These are phyloP conservation scores for Ophiostoma montium DNA, from an alignment of 2,329 filamentous ascomycete genomes.

Conservation along the genomic window DNA sequence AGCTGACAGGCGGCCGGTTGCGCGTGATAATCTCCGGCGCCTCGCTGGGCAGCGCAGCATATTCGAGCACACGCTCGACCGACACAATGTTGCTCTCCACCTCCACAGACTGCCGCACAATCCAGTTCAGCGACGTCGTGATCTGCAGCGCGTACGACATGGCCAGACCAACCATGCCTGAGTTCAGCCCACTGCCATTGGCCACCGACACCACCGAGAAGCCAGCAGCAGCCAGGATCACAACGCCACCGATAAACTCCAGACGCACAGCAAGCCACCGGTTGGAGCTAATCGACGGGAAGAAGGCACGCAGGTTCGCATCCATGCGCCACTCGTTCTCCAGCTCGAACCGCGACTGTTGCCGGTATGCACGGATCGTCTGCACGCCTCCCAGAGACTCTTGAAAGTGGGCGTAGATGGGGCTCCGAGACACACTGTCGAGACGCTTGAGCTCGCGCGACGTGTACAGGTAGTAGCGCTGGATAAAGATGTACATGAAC, in stretches of 20 bases:
- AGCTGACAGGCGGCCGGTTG: conserved; percentile 73
- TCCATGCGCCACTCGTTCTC: conserved; percentile 98
- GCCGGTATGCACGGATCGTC: conserved; percentile 88
- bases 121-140: conserved; percentile 96
- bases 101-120: conserved; percentile 94
- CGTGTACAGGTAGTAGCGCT: conserved; percentile 91
- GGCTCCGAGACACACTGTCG: conserved; percentile 88
- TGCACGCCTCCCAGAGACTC: conserved; percentile 88
- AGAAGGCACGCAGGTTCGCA: conserved; percentile 85
- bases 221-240: conserved; percentile 76
- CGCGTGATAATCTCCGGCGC: conserved; percentile 87
- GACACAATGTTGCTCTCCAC: conserved; percentile 99
- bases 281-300: conserved; percentile 86
- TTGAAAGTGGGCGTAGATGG: conserved; percentile 97
- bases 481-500: conserved; percentile 77
- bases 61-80: conserved; percentile 93
- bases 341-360: conserved; percentile 71
- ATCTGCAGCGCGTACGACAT: conserved; percentile 98
- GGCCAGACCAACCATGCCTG: conserved; percentile 74
- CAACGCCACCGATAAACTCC: conserved; percentile 87
- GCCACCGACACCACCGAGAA: conserved; percentile 72
- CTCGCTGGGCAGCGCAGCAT: conserved; percentile 80
- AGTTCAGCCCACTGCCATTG: conserved; percentile 45
- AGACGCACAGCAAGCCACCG: conserved; percentile 90
- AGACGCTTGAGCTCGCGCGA: conserved; percentile 93